Evolutionary conservation across 1,139 yeast species (phyloP).

Genomic region (Blastobotrys malaysiensis): DNA sequence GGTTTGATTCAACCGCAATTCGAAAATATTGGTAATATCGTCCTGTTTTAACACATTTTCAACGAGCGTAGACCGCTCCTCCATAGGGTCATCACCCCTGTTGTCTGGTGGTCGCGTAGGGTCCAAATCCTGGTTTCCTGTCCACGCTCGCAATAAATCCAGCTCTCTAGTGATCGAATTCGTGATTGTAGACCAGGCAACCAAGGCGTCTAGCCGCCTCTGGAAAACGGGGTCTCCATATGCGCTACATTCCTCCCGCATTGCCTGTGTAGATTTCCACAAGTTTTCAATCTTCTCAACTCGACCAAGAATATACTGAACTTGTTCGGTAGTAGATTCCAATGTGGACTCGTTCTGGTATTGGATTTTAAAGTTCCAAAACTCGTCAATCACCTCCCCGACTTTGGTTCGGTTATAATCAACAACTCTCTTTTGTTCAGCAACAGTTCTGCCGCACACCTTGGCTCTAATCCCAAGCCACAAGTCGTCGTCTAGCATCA

Average conservation of each 20-base stretch:
- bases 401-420: constrained; percentile 67
- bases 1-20: constrained; percentile 50
- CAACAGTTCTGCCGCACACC: constrained; percentile 72
- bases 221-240: constrained; percentile 63
- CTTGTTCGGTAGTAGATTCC: constrained; percentile 41
- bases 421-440: constrained; percentile 71
- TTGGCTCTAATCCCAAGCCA: constrained; percentile 83
- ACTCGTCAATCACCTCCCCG: constrained; percentile 67
- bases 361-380: constrained; percentile 54
- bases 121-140: constrained; percentile 77
- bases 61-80: constrained; percentile 50
- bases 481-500: constrained; percentile 52
- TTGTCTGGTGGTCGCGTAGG: constrained; percentile 37
- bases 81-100: constrained; percentile 20
- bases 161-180: constrained; percentile 61
- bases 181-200: constrained; percentile 78
- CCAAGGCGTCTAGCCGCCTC: constrained; percentile 65
- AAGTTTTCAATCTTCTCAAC: constrained; percentile 67
- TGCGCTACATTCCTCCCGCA: constrained; percentile 72
- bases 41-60: constrained; percentile 83
- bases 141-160: constrained; percentile 56
- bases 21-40: constrained; percentile 64
- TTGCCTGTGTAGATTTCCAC: constrained; percentile 76
- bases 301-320: constrained; percentile 50
- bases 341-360: constrained; percentile 16